A percentile compares a stretch with the other conserved stretches of the same genome.
Evolutionary conservation across 1,284 basidiomycete genomes (phyloP).

Genomic region (Schizopora paradoxa): DNA sequence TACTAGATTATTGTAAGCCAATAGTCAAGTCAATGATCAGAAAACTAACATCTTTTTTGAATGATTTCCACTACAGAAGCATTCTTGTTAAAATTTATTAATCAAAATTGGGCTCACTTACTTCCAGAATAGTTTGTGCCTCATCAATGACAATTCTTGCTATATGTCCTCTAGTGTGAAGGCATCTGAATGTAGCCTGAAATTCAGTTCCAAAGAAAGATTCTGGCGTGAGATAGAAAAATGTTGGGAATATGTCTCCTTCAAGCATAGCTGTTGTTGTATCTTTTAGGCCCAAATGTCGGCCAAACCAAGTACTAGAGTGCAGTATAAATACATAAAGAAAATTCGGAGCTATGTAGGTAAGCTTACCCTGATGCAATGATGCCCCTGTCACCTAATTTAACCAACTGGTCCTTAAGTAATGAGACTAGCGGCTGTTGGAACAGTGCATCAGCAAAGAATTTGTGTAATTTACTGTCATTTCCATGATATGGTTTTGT

Average conservation of each 20-base stretch:
- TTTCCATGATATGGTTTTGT: neutral
- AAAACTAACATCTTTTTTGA: neutral
- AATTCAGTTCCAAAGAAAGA: neutral
- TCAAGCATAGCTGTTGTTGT: neutral
- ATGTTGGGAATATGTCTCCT: neutral
- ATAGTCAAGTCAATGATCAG: neutral
- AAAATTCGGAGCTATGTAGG: neutral
- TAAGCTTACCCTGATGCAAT: neutral
- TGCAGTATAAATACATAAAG: no score
- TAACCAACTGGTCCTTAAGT: slow-evolving; percentile 1
- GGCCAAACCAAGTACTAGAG: neutral
- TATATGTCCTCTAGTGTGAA: neutral
- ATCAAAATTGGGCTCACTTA: neutral
- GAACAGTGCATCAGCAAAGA: neutral
- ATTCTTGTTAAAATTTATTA: neutral
- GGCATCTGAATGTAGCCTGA: neutral
- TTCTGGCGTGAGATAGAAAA: slow-evolving; percentile 5
- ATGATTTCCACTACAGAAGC: neutral
- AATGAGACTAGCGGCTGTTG: slow-evolving; percentile 6
- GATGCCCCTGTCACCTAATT: neutral
- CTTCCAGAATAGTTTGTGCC: slow-evolving; percentile 2
- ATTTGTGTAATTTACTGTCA: neutral
- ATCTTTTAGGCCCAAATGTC: neutral
- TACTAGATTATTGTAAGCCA: neutral
- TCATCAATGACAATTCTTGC: slow-evolving; percentile 2